A percentile compares a stretch with the other conserved stretches of the same genome.
phyloP scores from a whole-genome alignment of 768 basidiomycete species.

The Suillus subalutaceus region DNA sequence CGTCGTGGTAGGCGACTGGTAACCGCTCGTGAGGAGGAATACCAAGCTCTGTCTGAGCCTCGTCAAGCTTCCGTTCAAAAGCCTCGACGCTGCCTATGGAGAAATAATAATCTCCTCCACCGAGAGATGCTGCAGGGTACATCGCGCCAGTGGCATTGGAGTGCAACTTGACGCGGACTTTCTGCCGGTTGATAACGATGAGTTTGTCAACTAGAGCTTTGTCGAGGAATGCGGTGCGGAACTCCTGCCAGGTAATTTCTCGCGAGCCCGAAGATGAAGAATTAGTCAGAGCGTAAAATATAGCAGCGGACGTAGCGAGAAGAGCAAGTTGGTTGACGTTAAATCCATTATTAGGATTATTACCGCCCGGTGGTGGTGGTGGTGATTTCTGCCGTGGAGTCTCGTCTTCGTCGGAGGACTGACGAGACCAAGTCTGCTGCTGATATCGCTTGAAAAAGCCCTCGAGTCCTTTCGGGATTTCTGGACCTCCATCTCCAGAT shows the following conservation, averaged over 20 bases:
- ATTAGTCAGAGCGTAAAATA: constrained; percentile 62
- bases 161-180: constrained; percentile 91
- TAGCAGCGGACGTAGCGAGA: constrained; percentile 59
- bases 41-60: constrained; percentile 89
- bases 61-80: constrained; percentile 93
- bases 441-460: constrained; percentile 78
- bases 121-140: constrained; percentile 61
- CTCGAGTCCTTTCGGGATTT: constrained; percentile 69
- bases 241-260: constrained; percentile 99
- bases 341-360: constrained; percentile 52
- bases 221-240: constrained; percentile 94
- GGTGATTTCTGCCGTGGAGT: constrained; percentile 43
- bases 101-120: constrained; percentile 81
- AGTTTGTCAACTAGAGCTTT: constrained; percentile 95
- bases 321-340: constrained; percentile 60
- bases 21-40: constrained; percentile 93
- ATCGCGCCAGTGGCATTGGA: constrained; percentile 83
- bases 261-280: constrained; percentile 55
- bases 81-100: constrained; percentile 97
- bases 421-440: constrained; percentile 33
- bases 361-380: constrained; percentile 52
- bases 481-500: constrained; percentile 31
- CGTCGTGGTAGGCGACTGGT: constrained; percentile 96
- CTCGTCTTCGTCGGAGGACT: constrained; percentile 33
- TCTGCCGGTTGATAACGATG: constrained; percentile 86